Evolutionary conservation across 129 eudicot species (phyloP), one percentile per base, ranked within the genome.

Genomic region (Mikania micrantha): DNA sequence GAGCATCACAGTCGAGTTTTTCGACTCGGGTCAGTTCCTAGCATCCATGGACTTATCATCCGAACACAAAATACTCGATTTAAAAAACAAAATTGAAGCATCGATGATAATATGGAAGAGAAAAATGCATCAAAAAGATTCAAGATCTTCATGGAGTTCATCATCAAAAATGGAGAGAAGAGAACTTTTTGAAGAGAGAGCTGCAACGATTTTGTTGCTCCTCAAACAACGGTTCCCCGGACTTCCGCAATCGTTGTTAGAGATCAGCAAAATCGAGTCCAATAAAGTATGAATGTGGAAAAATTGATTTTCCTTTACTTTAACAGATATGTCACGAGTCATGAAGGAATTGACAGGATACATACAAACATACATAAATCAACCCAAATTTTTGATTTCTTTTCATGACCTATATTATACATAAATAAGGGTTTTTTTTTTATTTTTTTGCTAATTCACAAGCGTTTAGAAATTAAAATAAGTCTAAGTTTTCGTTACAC

Each of bases 1-100:
- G 77, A 83, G 82, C 76, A 83, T 90, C 12, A 90, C 97, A 4
- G 84, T 70, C 25, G 97, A 90, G 71, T 81, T 73, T 74, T 90
- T 90, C 27, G 88, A 90, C 70, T 84, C 95, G 3, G 83, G 73
- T 1, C 86, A 85, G 34, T 83, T 90, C 74, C 85, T 90, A 27
- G 62, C 87, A 21, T 80, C 85, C 35, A 70, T 81, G 72, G 97
- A 90, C 77, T 31, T 87, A 79, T 63, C 95, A 41, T 77, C 95
- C 1, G 92, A 87, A 41, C 91, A 90, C 84, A 80, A 81, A 72
- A 79, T 87, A 49, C 84, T 90, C 9, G 92, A 90, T 74, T 77
- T 90, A 36, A 90, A 90, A 77, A 85, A 90, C 79, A 90, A 87
- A 72, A 83, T 90, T 8, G 97, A 90, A 78, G 97, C 97, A 62